phyloP scores from a whole-genome alignment of 805 yeast genomes.

The Kodamaea laetipori region DNA sequence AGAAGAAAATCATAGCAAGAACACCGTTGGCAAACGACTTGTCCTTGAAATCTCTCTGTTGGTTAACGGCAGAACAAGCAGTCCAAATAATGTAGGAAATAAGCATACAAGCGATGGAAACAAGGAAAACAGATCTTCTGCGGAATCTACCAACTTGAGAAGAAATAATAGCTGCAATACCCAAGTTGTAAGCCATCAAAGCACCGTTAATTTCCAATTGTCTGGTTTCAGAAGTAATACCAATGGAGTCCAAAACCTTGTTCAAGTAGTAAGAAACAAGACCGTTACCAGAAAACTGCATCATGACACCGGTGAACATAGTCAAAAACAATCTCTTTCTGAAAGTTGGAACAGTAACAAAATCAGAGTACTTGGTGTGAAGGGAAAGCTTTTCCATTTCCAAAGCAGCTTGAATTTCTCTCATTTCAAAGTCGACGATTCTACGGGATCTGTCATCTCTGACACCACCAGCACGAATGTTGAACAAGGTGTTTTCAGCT shows the following conservation, averaged over 20 bases:
- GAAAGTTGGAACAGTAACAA: conserved; percentile 39
- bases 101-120: conserved; percentile 39
- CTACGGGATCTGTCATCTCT: conserved; percentile 22
- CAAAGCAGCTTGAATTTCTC: conserved; percentile 28
- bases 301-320: conserved; percentile 34
- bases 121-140: conserved; percentile 40
- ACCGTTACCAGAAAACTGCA: conserved; percentile 55
- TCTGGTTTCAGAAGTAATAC: conserved; percentile 47
- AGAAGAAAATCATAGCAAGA: conserved; percentile 53
- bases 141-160: conserved; percentile 24
- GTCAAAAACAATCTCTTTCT: conserved; percentile 44
- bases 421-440: conserved; percentile 25
- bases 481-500: conserved; percentile 34
- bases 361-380: conserved; percentile 39
- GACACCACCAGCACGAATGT: conserved; percentile 43
- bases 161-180: conserved; percentile 26
- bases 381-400: conserved; percentile 41
- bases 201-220: conserved; percentile 55
- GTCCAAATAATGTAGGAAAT: conserved; percentile 47
- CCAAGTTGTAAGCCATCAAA: conserved; percentile 50
- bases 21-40: conserved; percentile 48
- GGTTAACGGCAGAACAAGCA: conserved; percentile 45
- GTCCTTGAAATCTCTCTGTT: conserved; percentile 41
- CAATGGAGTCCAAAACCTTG: conserved; percentile 53
- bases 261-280: conserved; percentile 53